These are phyloP conservation scores for Suillus paluster DNA, from an alignment of 768 basidiomycete genomes.

Conservation along the genomic window DNA sequence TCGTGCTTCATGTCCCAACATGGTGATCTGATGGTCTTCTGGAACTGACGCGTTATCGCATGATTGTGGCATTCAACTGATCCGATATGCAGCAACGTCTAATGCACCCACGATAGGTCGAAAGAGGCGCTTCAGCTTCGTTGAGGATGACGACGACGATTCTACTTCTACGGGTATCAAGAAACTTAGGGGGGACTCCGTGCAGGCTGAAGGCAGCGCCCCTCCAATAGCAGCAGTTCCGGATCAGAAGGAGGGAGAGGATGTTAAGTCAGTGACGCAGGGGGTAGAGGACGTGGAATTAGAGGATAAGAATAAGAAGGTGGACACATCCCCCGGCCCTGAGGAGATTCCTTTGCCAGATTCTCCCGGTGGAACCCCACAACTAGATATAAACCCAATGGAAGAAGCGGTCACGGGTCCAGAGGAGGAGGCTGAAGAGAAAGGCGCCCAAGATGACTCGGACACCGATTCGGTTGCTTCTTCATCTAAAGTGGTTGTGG, in stretches of 20 bases:
- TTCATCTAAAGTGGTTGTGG: conserved; percentile 16
- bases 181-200: conserved; percentile 47
- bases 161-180: conserved; percentile 30
- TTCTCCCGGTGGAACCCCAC: conserved; percentile 35
- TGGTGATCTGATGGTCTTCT: conserved; percentile 6
- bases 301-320: conserved; percentile 40
- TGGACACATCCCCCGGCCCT: conserved; percentile 21
- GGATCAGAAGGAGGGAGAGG: conserved; percentile 41
- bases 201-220: conserved; percentile 34
- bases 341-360: conserved; percentile 44
- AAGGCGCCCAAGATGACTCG: conserved; percentile 18
- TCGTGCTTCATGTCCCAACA: conserved; percentile 20
- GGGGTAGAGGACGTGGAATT: conserved; percentile 74
- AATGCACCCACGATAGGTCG: conserved; percentile 70
- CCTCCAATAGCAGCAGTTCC: conserved; percentile 26
- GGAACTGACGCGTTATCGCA: conserved; percentile 19
- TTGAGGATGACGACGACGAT: conserved; percentile 43
- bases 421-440: conserved; percentile 13
- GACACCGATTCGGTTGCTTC: conserved; percentile 28
- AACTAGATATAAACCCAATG: conserved; percentile 15
- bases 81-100: conserved; percentile 59
- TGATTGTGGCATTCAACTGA: conserved; percentile 13
- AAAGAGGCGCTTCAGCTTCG: conserved; percentile 67
- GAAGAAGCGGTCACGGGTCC: conserved; percentile 12
- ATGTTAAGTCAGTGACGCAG: conserved; percentile 71